Evolutionary conservation across 1,139 yeast species (phyloP).

Genomic region (Entelexis paramagnoliae): DNA sequence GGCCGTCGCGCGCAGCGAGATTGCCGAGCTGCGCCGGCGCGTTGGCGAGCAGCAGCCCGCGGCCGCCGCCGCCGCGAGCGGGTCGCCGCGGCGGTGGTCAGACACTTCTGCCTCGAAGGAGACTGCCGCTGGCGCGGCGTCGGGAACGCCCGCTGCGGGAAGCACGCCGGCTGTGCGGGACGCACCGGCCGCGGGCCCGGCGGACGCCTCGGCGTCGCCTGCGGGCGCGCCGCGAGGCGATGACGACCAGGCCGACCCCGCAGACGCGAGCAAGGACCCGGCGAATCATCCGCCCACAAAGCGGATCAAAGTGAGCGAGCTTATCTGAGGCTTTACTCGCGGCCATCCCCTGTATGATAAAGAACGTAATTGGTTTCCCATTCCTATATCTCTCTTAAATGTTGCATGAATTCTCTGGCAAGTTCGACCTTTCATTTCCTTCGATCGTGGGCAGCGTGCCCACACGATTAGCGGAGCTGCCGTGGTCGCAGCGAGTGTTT

Average conservation of each 20-base stretch:
- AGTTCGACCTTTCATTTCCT: too few species aligned
- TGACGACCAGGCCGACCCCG: not conserved
- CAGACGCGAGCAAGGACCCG: not conserved
- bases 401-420: too few species aligned
- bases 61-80: slow-evolving; percentile 5
- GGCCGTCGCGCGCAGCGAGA: slow-evolving; percentile 28
- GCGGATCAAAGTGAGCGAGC: slow-evolving; percentile 18
- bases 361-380: not conserved
- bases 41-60: too few species aligned
- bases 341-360: not conserved
- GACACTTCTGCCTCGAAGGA: too few species aligned
- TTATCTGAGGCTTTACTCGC: not conserved
- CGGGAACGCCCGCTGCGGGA: not conserved
- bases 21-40: slow-evolving; percentile 13
- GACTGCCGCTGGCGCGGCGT: too few species aligned
- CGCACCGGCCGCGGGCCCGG: not conserved
- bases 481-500: too few species aligned
- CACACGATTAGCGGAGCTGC: too few species aligned
- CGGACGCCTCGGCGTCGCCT: not conserved
- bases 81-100: not conserved
- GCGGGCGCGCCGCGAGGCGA: not conserved
- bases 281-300: slow-evolving; percentile 8
- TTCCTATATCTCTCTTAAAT: not conserved
- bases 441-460: too few species aligned
- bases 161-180: slow-evolving; percentile 6